phyloP scores from a whole-genome alignment of 1,284 basidiomycete genomes.

The Neotropicomus parvogracilis region DNA sequence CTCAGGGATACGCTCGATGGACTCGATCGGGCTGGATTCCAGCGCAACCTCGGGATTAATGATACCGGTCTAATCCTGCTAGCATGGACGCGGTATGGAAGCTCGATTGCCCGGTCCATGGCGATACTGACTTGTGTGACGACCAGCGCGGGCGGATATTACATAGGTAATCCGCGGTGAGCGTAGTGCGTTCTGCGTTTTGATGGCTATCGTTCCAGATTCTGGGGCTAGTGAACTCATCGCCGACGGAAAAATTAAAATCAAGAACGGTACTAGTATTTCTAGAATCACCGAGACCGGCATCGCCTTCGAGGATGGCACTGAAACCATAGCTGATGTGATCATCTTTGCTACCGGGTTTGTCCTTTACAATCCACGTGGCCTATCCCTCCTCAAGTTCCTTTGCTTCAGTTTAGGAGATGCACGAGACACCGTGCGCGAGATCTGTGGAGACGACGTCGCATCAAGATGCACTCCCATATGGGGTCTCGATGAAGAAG shows the following conservation, averaged over 20 bases:
- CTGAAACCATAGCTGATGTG: slow-evolving; percentile 39
- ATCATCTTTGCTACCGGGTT: slow-evolving; percentile 43
- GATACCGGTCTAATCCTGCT: slow-evolving; percentile 38
- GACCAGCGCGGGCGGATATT: slow-evolving; percentile 39
- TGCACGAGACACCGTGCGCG: slow-evolving; percentile 28
- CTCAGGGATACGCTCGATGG: slow-evolving; percentile 8
- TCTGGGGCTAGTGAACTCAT: slow-evolving; percentile 37
- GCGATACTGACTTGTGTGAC: background rate
- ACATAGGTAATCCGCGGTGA: slow-evolving; percentile 26
- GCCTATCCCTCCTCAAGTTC: background rate
- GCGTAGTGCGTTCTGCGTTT: no score
- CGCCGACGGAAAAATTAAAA: slow-evolving; percentile 40
- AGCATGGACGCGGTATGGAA: slow-evolving; percentile 24
- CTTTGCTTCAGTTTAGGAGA: slow-evolving; percentile 19
- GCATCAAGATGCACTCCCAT: slow-evolving; percentile 36
- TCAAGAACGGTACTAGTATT: slow-evolving; percentile 38
- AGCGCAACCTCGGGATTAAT: slow-evolving; percentile 36
- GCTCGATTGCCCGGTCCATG: background rate
- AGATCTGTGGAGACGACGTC: slow-evolving; percentile 35
- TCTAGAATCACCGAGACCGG: slow-evolving; percentile 30
- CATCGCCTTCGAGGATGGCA: slow-evolving; percentile 41
- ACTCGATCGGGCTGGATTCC: slow-evolving; percentile 34
- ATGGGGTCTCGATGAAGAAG: slow-evolving; percentile 44
- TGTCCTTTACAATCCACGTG: background rate
- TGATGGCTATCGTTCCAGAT: slow-evolving; percentile 14